phyloP scores from a whole-genome alignment of 163 green algal genomes.

The Coccomyxa subellipsoidea region DNA sequence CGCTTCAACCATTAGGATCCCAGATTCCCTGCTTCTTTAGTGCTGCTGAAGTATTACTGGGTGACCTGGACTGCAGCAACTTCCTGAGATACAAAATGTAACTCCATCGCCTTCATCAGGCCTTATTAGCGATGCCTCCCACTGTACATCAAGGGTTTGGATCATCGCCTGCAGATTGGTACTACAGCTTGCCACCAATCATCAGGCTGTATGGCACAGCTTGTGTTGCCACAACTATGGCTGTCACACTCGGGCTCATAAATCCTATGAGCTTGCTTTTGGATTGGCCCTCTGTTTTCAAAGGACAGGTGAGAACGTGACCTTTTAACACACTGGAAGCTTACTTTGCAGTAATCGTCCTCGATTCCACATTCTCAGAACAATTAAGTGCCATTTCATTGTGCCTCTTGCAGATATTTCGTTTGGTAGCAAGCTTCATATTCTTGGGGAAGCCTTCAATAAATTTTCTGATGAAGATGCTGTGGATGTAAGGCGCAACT shows the following conservation, averaged over 20 bases:
- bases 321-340: too few species aligned
- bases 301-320: background rate
- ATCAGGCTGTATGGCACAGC: slow-evolving; percentile 18
- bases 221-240: slow-evolving; percentile 7
- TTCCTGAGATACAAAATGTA: too few species aligned
- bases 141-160: background rate
- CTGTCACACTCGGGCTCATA: slow-evolving; percentile 6
- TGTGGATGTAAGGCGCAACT: slow-evolving; percentile 47
- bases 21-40: too few species aligned
- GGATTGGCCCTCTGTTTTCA: background rate
- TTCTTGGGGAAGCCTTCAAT: slow-evolving; percentile 37
- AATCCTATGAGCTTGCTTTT: background rate
- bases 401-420: slow-evolving; percentile 60
- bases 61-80: too few species aligned
- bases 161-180: slow-evolving; percentile 23
- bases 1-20: too few species aligned
- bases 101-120: too few species aligned
- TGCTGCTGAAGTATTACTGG: too few species aligned
- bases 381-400: too few species aligned
- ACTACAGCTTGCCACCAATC: slow-evolving; percentile 30
- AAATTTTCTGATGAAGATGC: slow-evolving; percentile 38
- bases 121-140: background rate
- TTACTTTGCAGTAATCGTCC: too few species aligned
- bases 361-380: too few species aligned
- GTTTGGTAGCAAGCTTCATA: slow-evolving; percentile 40